Percentiles rank a stretch among this genome's conserved stretches.
phyloP scores from a whole-genome alignment of 768 basidiomycete species.

The Suillus placidus region DNA sequence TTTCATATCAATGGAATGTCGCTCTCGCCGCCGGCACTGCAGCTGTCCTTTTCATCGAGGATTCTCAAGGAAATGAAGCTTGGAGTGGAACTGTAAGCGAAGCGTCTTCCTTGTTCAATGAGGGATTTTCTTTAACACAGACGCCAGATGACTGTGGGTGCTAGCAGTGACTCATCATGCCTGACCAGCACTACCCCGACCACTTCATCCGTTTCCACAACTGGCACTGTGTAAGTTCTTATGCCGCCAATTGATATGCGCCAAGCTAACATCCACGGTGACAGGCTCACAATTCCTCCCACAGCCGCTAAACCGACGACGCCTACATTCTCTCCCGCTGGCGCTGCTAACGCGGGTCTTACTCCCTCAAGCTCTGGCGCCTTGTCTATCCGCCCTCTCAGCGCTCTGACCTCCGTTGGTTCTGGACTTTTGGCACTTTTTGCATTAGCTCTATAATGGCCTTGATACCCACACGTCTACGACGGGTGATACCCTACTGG shows the following conservation, averaged over 20 bases:
- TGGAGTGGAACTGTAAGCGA: conserved; percentile 64
- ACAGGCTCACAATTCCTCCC: conserved; percentile 12
- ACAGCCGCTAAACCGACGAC: conserved; percentile 15
- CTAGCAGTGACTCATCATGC: conserved; percentile 43
- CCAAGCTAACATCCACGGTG: conserved; percentile 11
- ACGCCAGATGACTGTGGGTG: conserved; percentile 38
- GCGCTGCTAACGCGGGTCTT: conserved; percentile 39
- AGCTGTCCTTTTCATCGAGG: conserved; percentile 56
- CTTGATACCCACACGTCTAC: conserved; percentile 42
- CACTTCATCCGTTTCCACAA: conserved; percentile 18
- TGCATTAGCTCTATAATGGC: conserved; percentile 27
- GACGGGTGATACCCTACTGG: conserved; percentile 43
- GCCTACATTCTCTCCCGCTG: conserved; percentile 23
- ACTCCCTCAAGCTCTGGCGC: conserved; percentile 26
- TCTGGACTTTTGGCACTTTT: conserved; percentile 23
- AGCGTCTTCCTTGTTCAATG: not conserved
- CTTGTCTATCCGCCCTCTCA: conserved; percentile 27
- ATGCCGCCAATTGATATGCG: not conserved
- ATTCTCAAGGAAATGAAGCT: conserved; percentile 56
- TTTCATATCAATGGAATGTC: conserved; percentile 43
- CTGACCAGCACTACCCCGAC: conserved; percentile 21
- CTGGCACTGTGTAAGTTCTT: conserved; percentile 6
- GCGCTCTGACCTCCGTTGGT: conserved; percentile 24
- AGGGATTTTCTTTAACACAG: not conserved
- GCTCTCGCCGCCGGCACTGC: conserved; percentile 48